phyloP scores from a whole-genome alignment of 2,329 filamentous ascomycete species.

The Tolypocladium tundrense region DNA sequence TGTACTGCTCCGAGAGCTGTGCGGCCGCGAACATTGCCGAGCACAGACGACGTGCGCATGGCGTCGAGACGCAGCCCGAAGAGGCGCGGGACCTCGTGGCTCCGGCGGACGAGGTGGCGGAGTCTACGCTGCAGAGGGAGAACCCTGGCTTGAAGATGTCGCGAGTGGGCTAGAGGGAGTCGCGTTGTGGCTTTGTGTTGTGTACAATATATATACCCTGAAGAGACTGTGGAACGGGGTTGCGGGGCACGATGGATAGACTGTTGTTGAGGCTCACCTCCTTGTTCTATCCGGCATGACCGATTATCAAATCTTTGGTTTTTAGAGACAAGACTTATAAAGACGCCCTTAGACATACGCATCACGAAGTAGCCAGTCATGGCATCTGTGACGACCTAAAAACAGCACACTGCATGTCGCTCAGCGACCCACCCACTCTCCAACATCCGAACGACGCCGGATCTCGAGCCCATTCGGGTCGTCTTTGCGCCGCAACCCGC shows the following conservation, averaged over 20 bases:
- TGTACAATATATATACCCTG: not conserved
- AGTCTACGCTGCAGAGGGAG: conserved; percentile 16
- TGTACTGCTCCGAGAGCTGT: conserved; percentile 33
- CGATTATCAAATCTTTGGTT: no score
- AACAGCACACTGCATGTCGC: no score
- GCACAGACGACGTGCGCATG: conserved; percentile 25
- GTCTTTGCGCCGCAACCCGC: not conserved
- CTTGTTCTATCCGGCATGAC: no score
- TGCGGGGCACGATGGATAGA: no score
- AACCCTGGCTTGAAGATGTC: conserved; percentile 23
- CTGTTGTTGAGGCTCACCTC: no score
- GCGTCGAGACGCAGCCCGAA: conserved; percentile 13
- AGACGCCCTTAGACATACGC: no score
- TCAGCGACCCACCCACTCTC: not conserved
- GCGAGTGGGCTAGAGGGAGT: conserved; percentile 4
- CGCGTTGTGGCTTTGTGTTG: not conserved
- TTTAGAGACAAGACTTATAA: no score
- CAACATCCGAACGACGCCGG: conserved; percentile 1
- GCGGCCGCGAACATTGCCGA: conserved; percentile 28
- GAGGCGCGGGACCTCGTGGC: conserved; percentile 3
- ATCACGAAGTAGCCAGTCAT: not conserved
- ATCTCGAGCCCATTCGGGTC: not conserved
- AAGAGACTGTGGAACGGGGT: not conserved
- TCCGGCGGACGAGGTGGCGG: conserved; percentile 9
- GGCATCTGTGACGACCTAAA: not conserved